Evolutionary conservation across 129 eudicot genomes (phyloP), one percentile per base, ranked within the genome.

Genomic region (Escallonia herrerae): DNA sequence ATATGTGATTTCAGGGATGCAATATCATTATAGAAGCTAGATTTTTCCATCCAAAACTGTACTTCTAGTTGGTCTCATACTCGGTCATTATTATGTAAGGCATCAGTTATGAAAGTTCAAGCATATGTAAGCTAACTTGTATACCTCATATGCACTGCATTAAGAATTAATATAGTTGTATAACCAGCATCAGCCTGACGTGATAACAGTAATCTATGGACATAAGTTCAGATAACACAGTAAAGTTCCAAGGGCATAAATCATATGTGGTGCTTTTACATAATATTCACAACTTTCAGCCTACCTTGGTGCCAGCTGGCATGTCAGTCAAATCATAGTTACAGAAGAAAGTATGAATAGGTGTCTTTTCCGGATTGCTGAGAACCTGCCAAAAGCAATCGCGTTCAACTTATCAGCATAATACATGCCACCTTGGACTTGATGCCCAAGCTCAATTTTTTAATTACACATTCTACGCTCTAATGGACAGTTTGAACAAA

Each of bases 301-400:
- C 15, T 63, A 83, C 99, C 99, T 94, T 94, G 60, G 99, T 94
- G 71, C 99, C 99, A 64, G 87, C 90, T 65, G 99, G 99, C 99
- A 94, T 94, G 76, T 94, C 99, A 65, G 80, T 86, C 86, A 94
- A 80, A 76, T 94, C 97, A 64, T 94, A 94, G 83, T 80, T 89
- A 62, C 99, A 94, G 59, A 94, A 82, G 81, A 86, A 89, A 14
- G 99, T 89, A 64, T 94, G 99, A 72, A 94, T 71, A 50, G 99
- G 99, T 65, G 99, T 94, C 82, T 83, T 86, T 58, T 94, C 99
- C 2, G 99, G 99, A 74, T 94, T 94, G 76, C 99, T 93, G 48
- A 93, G 80, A 43, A 93, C 98, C 98, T 91, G 80, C 52, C 63
- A 14, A 54, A 76, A 66, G 51, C 67, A 58, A 66, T 56, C 33